These are phyloP conservation scores for Clitopilus hobsonii DNA, from an alignment of 768 basidiomycete species.

Conservation along the genomic window DNA sequence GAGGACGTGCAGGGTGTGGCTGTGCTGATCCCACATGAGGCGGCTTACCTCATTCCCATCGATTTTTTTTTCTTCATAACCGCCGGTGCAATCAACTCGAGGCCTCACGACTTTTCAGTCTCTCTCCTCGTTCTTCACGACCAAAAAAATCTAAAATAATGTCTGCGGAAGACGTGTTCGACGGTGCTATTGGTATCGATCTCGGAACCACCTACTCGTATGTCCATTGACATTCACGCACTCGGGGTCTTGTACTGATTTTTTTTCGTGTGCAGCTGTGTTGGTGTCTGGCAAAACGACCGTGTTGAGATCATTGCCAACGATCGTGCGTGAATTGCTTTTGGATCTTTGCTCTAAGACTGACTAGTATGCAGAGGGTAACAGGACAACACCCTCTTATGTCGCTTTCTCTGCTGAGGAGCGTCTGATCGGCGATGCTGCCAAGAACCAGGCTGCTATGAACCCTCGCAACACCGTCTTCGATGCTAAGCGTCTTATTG, in stretches of 20 bases:
- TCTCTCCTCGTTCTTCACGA: constrained; percentile 18
- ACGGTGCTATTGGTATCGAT: constrained; percentile 97
- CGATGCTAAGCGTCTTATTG: constrained; percentile 98
- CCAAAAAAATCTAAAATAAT: constrained; percentile 44
- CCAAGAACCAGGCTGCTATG: constrained; percentile 99
- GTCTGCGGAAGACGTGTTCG: constrained; percentile 80
- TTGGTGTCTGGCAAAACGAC: constrained; percentile 99
- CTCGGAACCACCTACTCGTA: constrained; percentile 97
- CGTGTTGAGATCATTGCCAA: constrained; percentile 99
- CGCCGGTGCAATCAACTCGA: constrained; percentile 34
- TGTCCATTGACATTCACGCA: constrained; percentile 17
- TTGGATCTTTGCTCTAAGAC: neutral
- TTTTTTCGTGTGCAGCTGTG: constrained; percentile 59
- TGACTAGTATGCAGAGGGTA: constrained; percentile 66
- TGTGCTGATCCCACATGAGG: constrained; percentile 32
- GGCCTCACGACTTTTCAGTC: constrained; percentile 23
- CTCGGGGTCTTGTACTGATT: constrained; percentile 14
- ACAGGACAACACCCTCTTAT: constrained; percentile 98
- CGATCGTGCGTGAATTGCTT: constrained; percentile 62
- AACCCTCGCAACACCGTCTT: constrained; percentile 99
- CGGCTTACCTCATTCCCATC: constrained; percentile 55
- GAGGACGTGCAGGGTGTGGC: constrained; percentile 36
- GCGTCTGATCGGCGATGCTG: constrained; percentile 97
- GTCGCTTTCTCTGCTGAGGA: constrained; percentile 97
- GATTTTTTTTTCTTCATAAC: constrained; percentile 41